These are phyloP conservation scores for Apiospora rasikravindrae DNA, from an alignment of 2,329 filamentous ascomycete species.

Conservation along the genomic window DNA sequence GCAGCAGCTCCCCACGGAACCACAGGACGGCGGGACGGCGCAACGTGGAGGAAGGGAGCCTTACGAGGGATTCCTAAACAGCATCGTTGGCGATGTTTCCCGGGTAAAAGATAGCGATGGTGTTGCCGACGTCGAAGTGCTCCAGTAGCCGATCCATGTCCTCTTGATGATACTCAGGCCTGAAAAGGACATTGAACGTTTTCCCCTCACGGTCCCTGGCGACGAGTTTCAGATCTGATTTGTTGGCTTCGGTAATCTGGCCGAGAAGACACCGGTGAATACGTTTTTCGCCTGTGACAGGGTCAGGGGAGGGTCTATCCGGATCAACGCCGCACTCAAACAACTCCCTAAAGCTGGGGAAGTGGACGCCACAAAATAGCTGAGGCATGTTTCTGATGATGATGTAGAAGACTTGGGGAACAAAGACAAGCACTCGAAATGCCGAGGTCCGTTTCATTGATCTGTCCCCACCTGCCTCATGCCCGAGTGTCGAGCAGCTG, in stretches of 20 bases:
- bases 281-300: constrained; percentile 2
- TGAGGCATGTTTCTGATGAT: too few species aligned
- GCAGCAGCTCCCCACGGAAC: too few species aligned
- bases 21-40: too few species aligned
- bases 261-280: constrained; percentile 30
- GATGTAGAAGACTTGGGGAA: too few species aligned
- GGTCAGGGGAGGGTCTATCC: constrained; percentile 21
- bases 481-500: too few species aligned
- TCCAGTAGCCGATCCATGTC: constrained; percentile 25
- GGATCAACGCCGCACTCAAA: neutral
- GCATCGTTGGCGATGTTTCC: too few species aligned
- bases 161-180: too few species aligned
- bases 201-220: constrained; percentile 26
- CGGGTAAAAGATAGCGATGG: constrained; percentile 32
- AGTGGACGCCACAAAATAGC: constrained; percentile 17
- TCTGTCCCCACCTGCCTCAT: too few species aligned
- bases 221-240: constrained; percentile 26
- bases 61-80: constrained; percentile 17
- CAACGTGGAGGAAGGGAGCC: neutral
- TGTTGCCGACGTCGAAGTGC: constrained; percentile 29
- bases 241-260: constrained; percentile 40
- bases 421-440: too few species aligned
- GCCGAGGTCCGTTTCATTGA: too few species aligned
- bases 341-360: constrained; percentile 25
- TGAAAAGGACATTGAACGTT: constrained; percentile 25